These are phyloP conservation scores for Helianthus tuberosus DNA, from an alignment of 129 eudicot species.

Conservation along the genomic window DNA sequence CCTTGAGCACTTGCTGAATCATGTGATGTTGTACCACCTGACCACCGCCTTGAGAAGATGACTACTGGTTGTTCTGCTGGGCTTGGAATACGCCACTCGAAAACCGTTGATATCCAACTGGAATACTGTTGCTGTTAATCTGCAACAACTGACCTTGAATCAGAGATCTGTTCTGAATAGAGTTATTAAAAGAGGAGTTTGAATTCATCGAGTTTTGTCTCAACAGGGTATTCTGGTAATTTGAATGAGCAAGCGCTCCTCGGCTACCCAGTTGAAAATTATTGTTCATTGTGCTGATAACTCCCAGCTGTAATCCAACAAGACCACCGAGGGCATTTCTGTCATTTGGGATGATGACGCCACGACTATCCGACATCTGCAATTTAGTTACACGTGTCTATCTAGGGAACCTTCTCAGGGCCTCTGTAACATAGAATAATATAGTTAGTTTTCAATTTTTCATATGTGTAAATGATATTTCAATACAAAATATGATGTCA, in stretches of 20 bases:
- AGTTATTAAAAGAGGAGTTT: constrained; percentile 42
- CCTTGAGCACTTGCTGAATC: constrained; percentile 64
- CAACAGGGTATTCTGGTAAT: constrained; percentile 56
- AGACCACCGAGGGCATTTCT: no score
- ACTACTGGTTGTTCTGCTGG: constrained; percentile 48
- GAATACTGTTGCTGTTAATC: constrained; percentile 27
- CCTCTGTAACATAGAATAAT: no score
- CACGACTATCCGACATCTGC: no score
- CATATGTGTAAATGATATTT: no score
- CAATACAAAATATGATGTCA: no score
- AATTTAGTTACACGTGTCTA: no score
- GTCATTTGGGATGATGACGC: no score
- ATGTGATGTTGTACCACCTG: constrained; percentile 60
- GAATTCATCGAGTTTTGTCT: constrained; percentile 66
- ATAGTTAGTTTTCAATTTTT: no score
- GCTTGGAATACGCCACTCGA: constrained; percentile 29
- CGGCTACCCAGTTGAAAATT: constrained; percentile 34
- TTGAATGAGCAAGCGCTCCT: constrained; percentile 40
- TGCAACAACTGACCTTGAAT: constrained; percentile 46
- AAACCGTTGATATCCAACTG: constrained; percentile 31
- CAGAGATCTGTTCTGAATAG: constrained; percentile 38
- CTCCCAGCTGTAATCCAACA: no score
- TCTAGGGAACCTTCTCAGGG: no score
- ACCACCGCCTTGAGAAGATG: constrained; percentile 32
- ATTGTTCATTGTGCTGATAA: constrained; percentile 22